A percentile compares a stretch with the other conserved stretches of the same genome.
phyloP scores from a whole-genome alignment of 2,329 filamentous ascomycete genomes.

The Escovopsis sp. region DNA sequence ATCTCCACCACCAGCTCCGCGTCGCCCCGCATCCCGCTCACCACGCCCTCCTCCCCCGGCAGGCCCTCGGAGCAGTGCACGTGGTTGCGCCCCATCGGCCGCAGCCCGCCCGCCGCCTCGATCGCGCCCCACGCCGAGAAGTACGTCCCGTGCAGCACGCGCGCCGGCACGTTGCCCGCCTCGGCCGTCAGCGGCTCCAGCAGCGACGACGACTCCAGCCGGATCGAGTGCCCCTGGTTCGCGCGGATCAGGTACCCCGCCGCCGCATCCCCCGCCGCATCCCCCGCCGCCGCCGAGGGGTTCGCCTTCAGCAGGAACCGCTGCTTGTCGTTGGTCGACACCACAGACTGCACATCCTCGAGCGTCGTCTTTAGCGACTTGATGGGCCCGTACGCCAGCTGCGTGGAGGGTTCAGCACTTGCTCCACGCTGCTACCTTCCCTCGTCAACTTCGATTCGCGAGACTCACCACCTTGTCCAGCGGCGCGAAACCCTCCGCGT shows the following conservation, averaged over 20 bases:
- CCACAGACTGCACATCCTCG: constrained; percentile 54
- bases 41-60: constrained; percentile 41
- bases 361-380: constrained; percentile 60
- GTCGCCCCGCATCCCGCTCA: constrained; percentile 68
- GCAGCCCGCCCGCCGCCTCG: constrained; percentile 59
- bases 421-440: no score
- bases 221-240: constrained; percentile 86
- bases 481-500: constrained; percentile 43
- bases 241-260: constrained; percentile 67
- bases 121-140: constrained; percentile 68
- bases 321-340: constrained; percentile 73
- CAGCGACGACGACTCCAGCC: constrained; percentile 53
- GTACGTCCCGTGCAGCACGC: constrained; percentile 80
- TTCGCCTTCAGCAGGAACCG: constrained; percentile 65
- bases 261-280: no score
- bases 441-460: no score
- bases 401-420: background rate
- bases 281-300: constrained; percentile 12
- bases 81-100: constrained; percentile 70
- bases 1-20: constrained; percentile 68
- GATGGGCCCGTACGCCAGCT: constrained; percentile 44
- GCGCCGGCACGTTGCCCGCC: constrained; percentile 41
- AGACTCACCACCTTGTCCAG: constrained; percentile 43
- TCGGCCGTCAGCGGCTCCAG: constrained; percentile 47
- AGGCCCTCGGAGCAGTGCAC: constrained; percentile 77